A percentile compares a stretch with the other conserved stretches of the same genome.
These are phyloP conservation scores for Bipolaris bicolor DNA, from an alignment of 2,329 filamentous ascomycete genomes.

Conservation along the genomic window DNA sequence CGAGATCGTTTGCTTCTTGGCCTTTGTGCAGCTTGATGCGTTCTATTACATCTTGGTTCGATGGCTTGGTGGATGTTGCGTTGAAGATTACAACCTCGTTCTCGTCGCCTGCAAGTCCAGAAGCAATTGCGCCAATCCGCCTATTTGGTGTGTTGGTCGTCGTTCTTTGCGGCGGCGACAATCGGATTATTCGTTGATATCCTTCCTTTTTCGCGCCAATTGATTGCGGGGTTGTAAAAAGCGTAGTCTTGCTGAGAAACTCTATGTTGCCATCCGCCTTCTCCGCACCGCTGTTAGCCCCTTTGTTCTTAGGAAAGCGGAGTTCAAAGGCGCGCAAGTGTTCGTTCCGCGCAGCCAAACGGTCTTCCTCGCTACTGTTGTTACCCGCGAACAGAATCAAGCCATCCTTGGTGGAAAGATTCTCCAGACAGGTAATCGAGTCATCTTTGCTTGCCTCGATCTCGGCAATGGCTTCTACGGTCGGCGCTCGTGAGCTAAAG, in stretches of 20 bases:
- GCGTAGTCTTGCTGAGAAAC: constrained; percentile 57
- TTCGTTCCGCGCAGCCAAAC: constrained; percentile 77
- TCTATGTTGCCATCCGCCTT: constrained; percentile 48
- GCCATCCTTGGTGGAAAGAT: constrained; percentile 65
- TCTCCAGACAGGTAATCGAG: constrained; percentile 81
- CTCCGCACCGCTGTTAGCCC: constrained; percentile 36
- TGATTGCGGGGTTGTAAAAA: constrained; percentile 55
- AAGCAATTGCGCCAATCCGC: constrained; percentile 78
- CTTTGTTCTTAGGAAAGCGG: constrained; percentile 57
- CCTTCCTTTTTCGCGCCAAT: constrained; percentile 58
- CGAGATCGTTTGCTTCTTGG: constrained; percentile 71
- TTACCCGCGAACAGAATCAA: constrained; percentile 67
- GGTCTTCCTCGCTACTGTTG: constrained; percentile 76
- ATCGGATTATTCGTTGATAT: constrained; percentile 64
- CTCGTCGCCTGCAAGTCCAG: constrained; percentile 72
- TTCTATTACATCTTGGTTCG: constrained; percentile 57
- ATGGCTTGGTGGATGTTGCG: constrained; percentile 61
- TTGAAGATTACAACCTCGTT: constrained; percentile 83
- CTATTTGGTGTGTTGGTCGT: constrained; percentile 55
- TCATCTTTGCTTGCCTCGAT: constrained; percentile 86
- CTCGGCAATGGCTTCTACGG: constrained; percentile 67
- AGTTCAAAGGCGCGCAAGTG: constrained; percentile 81
- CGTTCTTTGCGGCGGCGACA: constrained; percentile 61
- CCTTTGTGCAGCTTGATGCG: constrained; percentile 58
- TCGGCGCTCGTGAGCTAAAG: constrained; percentile 68